Base-by-base conservation (phyloP, 129 eudicot genomes). In the Helianthus tuberosus region DNA sequence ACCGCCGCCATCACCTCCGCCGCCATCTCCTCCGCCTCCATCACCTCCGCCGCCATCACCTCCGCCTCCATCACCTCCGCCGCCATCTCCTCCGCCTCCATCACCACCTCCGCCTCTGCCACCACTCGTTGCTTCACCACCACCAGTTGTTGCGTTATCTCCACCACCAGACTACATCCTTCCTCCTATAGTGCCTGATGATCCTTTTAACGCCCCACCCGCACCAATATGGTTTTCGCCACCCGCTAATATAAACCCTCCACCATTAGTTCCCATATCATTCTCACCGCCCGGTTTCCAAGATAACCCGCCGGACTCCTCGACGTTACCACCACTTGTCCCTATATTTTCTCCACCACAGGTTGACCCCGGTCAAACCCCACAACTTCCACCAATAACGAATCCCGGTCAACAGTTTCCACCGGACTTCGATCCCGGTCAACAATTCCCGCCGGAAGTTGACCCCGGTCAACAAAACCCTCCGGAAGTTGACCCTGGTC, bases 91-190 rank as follows among this genome's bases (percentile, higher is more conserved):
- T 0, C 16, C 71, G 12, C 83, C 71, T 6, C 73, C 78, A n/a
- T 66, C 78, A 10, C 72, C 82, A 44, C 59, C 82, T 1, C 58
- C 80, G 27, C 78, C 90, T 11, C 86, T 84, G 1, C 80, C 90
- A 0, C 87, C 84, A 2, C 47, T 72, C 3, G 76, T 71, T 3
- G 17, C 80, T 1, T 69, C 82, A 25, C 82, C 68, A n/a, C 68
- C 67, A n/a, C 68, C 62, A 15, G 55, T 73, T 0, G 54, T 66
- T n/a, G 13, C 67, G 15, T 35, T 41, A 15, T 80, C 76, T 15
- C 81, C 84, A 38, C 81, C 85, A 36, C 75, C 89, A 0, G 79
- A 66, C 35, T 84, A 73, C 74, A 73, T 61, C 47, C 79, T 81
- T 57, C 79, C 89, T 10, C 89, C 86, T 4, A 59, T 71, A 15